Base-by-base conservation (phyloP, 2,329 filamentous ascomycete genomes). In the Colletotrichum falcatum region DNA sequence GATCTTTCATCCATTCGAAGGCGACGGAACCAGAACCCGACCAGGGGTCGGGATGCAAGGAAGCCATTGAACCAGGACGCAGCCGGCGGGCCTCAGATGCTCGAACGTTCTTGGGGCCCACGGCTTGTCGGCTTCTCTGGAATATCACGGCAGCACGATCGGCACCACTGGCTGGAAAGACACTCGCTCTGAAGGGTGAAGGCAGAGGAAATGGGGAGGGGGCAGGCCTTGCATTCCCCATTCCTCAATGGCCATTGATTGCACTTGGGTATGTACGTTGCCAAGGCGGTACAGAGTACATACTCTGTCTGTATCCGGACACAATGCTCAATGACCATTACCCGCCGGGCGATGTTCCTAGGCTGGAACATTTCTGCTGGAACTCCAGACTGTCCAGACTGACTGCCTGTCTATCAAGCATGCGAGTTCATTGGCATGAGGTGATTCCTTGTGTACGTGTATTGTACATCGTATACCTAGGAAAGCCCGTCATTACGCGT, bases 401-500 rank as follows among this genome's bases (percentile, higher is more conserved):
- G 28, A 28, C 23, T 48, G 23, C 55, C 33, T 44, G 33, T 56
- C 39, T 37, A 12, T 37, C 35, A 55, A 66, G 46, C 35, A 54
- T 23, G 26, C n/a, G 12, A 9, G 23, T 49, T 44, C 23, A 14
- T 35, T 56, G 33, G 35, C 65, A 61, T 51, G 55, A 66, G 28
- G 49, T 56, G 33, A n/a, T n/a, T n/a, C n/a, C n/a, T n/a, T n/a
- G n/a, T n/a, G n/a, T n/a, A n/a, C n/a, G n/a, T n/a, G n/a, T n/a
- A n/a, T n/a, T n/a, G n/a, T n/a, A n/a, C n/a, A n/a, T n/a, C n/a
- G n/a, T n/a, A n/a, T n/a, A n/a, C n/a, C n/a, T n/a, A 20, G 7
- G 20, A 5, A 49, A 68, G 44, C 56, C 61, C 65, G 16, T 44
- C 65, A 71, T 71, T 71, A 71, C 69, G 69, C 69, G 69, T 71